A percentile compares a stretch with the other conserved stretches of the same genome.
phyloP scores from a whole-genome alignment of 2,329 filamentous ascomycete species.

The Aureobasidium sp. region DNA sequence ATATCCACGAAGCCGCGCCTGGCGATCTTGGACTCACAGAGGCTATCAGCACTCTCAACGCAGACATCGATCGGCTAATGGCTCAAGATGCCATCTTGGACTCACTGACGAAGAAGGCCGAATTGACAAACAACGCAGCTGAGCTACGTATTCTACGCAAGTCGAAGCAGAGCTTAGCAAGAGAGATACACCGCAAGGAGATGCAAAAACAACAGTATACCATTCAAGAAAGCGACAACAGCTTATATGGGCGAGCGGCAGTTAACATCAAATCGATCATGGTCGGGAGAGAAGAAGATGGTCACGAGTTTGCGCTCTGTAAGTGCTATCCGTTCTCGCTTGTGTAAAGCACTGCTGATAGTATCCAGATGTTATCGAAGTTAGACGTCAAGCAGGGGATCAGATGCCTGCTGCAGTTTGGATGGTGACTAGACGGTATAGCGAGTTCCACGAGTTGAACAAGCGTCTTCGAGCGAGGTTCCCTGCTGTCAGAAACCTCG shows the following conservation, averaged over 20 bases:
- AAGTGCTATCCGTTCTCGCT: slow-evolving; percentile 23
- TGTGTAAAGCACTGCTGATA: slow-evolving; percentile 16
- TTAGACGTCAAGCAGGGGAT: slow-evolving; percentile 80
- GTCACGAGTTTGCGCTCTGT: slow-evolving; percentile 85
- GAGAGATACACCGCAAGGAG: slow-evolving; percentile 89
- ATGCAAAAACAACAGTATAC: slow-evolving; percentile 95
- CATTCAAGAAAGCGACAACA: slow-evolving; percentile 95
- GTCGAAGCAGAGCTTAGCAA: slow-evolving; percentile 83
- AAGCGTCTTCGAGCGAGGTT: slow-evolving; percentile 79
- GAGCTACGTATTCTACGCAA: slow-evolving; percentile 88
- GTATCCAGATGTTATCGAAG: slow-evolving; percentile 67
- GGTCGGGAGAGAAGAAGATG: slow-evolving; percentile 84
- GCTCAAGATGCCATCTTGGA: slow-evolving; percentile 88
- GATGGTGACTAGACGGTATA: slow-evolving; percentile 87
- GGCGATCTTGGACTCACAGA: slow-evolving; percentile 90
- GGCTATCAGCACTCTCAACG: slow-evolving; percentile 78
- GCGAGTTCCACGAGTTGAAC: slow-evolving; percentile 92
- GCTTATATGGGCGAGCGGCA: slow-evolving; percentile 81
- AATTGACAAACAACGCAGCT: slow-evolving; percentile 92
- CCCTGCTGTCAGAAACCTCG: slow-evolving; percentile 75
- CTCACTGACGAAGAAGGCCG: slow-evolving; percentile 84
- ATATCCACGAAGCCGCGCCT: slow-evolving; percentile 87
- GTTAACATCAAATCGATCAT: slow-evolving; percentile 88
- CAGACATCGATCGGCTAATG: slow-evolving; percentile 79
- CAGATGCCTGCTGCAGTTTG: slow-evolving; percentile 95